These are phyloP conservation scores for Pleurotus platypus DNA, from an alignment of 768 basidiomycete genomes.

Conservation along the genomic window DNA sequence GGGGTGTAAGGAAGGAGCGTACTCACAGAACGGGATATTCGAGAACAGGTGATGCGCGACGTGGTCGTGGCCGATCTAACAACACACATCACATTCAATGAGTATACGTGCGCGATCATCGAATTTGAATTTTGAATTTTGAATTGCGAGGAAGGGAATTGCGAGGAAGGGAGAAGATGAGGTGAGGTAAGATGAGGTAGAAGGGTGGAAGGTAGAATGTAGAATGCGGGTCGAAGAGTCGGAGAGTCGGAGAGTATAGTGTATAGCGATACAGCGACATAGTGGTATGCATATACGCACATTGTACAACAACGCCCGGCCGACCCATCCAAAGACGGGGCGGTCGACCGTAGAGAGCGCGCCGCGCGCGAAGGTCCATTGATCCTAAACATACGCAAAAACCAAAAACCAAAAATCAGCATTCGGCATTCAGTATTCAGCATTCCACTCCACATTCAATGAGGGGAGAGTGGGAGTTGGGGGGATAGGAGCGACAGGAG, in stretches of 20 bases:
- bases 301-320: conserved; percentile 54
- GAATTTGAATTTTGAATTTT: no score
- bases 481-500: no score
- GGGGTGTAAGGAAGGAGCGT: neutral
- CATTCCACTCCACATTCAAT: no score
- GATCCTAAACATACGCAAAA: conserved; percentile 21
- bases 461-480: no score
- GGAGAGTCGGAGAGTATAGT: no score
- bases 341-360: conserved; percentile 60
- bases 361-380: conserved; percentile 61
- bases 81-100: no score
- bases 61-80: conserved; percentile 44
- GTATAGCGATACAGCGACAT: no score
- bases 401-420: no score
- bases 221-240: no score
- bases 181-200: neutral
- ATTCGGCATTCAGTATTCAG: no score
- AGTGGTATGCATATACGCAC: conserved; percentile 21
- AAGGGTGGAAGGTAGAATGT: no score
- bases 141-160: no score
- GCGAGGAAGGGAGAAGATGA: neutral
- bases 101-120: neutral
- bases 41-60: conserved; percentile 62
- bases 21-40: conserved; percentile 55
- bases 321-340: conserved; percentile 56